Conservation (phyloP, 2,329 filamentous ascomycete genomes). For the Chrysosporium queenslandicum region DNA sequence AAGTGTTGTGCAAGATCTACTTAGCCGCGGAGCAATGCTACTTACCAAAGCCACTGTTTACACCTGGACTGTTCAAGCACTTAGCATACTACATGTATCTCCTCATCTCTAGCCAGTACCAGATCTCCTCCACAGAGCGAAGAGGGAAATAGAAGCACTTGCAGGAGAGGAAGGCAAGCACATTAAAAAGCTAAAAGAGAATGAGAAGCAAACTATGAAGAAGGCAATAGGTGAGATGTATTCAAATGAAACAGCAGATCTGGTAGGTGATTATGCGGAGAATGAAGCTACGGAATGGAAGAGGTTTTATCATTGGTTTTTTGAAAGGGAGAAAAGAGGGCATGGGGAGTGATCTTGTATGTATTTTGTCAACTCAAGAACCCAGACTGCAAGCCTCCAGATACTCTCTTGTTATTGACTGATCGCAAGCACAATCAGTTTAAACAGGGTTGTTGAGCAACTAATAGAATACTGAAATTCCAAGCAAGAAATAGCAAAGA, state of each 20-base stretch:
- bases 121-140: slow-evolving; percentile 24
- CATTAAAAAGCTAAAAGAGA: slow-evolving; percentile 25
- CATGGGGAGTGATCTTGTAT: slow-evolving; percentile 1
- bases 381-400: too few relatives aligned
- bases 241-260: slow-evolving; percentile 36
- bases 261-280: slow-evolving; percentile 39
- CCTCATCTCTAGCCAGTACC: slow-evolving; percentile 36
- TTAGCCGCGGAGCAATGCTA: slow-evolving; percentile 81
- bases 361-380: too few relatives aligned
- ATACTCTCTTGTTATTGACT: too few relatives aligned
- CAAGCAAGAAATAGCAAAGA: too few relatives aligned
- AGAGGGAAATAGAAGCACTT: slow-evolving; percentile 34
- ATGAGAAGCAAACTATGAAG: neutral
- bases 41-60: slow-evolving; percentile 72
- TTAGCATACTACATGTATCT: slow-evolving; percentile 61
- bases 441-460: too few relatives aligned
- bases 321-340: slow-evolving; percentile 31
- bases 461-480: too few relatives aligned
- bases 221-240: neutral
- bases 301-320: slow-evolving; percentile 32
- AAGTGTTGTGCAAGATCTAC: slow-evolving; percentile 72
- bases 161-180: slow-evolving; percentile 24
- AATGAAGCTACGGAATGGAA: slow-evolving; percentile 33
- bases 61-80: slow-evolving; percentile 55
- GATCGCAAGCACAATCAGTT: too few relatives aligned